Percentiles rank a stretch among this genome's conserved stretches.
phyloP scores from a whole-genome alignment of 2,329 filamentous ascomycete genomes.

The Neopestalotiopsis sp. region DNA sequence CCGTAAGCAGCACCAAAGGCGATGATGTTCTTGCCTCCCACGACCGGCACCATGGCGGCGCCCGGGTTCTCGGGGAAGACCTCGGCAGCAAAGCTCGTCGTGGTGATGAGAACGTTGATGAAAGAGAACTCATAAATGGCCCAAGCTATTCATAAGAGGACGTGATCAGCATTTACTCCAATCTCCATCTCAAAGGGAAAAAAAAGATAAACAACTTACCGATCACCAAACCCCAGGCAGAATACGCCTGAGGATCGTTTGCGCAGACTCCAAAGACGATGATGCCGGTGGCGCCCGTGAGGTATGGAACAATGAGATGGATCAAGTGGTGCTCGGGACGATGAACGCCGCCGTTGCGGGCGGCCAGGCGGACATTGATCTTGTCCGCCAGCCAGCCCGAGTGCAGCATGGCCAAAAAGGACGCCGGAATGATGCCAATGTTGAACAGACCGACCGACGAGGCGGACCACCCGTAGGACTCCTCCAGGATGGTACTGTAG shows the following conservation, averaged over 20 bases:
- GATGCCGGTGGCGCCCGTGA: slow-evolving; percentile 22
- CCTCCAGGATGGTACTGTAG: slow-evolving; percentile 41
- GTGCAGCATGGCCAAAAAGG: slow-evolving; percentile 36
- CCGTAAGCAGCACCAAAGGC: slow-evolving; percentile 37
- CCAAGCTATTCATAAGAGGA: slow-evolving; percentile 34
- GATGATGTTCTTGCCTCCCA: slow-evolving; percentile 39
- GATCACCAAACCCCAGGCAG: slow-evolving; percentile 16
- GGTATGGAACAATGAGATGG: slow-evolving; percentile 20
- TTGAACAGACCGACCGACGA: slow-evolving; percentile 50
- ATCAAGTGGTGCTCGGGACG: slow-evolving; percentile 27
- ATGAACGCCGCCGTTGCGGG: slow-evolving; percentile 27
- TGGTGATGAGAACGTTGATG: slow-evolving; percentile 32
- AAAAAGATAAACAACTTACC: background rate
- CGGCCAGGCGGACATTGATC: slow-evolving; percentile 25
- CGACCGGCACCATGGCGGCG: slow-evolving; percentile 37
- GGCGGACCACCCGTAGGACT: slow-evolving; percentile 37
- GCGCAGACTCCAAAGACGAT: slow-evolving; percentile 25
- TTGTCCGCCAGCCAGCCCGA: slow-evolving; percentile 25
- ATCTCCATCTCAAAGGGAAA: background rate
- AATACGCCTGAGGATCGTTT: slow-evolving; percentile 20
- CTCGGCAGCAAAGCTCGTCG: slow-evolving; percentile 40
- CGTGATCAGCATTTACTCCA: slow-evolving; percentile 12
- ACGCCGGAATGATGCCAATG: slow-evolving; percentile 49
- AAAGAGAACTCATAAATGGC: slow-evolving; percentile 34
- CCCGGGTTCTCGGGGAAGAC: slow-evolving; percentile 39